Evolutionary conservation across 805 yeast genomes (phyloP), one percentile per base, ranked within the genome.

Genomic region (Lipomyces yamanashiensis): DNA sequence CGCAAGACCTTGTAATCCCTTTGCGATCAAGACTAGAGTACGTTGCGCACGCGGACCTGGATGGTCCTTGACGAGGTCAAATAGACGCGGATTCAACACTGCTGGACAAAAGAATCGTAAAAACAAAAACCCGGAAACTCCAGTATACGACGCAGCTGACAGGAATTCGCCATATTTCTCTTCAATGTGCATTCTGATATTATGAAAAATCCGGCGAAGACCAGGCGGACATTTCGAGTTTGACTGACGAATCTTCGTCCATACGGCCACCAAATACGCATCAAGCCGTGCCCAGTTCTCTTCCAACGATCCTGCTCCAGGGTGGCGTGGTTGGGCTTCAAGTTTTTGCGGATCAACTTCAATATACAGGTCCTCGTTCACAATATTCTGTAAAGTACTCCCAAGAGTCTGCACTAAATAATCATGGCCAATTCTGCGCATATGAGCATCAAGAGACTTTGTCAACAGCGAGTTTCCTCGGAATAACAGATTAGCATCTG

Each of bases 81-180:
- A 92, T 54, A 92, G 75, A 71, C 90, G 91, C 0, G 99, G 99
- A 71, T 91, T 92, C 72, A 95, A 77, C 36, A 93, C 83, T 0
- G 97, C 96, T 0, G 99, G 98, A 71, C 97, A 92, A 67, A 92
- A 83, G 74, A 87, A 90, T 64, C 97, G 79, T 64, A 93, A 77
- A 73, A 93, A 95, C 12, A 93, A 77, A 71, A 95, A 89, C 0
- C 97, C 92, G 21, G 95, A 84, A 39, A 92, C 77, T 55, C 96
- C 89, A 71, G 92, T 88, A 63, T 88, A 78, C 33, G 66, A 60
- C 0, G 91, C 82, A 12, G 63, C 41, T 8, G 17, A 64, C 61
- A 51, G 59, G 54, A 37, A 59, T 61, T 52, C 73, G 43, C 62
- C 72, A 48, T 66, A 66, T 39, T 57, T 61, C 17, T 59, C 61